phyloP scores from a whole-genome alignment of 2,329 filamentous ascomycete genomes.

The Aureobasidium sp. region DNA sequence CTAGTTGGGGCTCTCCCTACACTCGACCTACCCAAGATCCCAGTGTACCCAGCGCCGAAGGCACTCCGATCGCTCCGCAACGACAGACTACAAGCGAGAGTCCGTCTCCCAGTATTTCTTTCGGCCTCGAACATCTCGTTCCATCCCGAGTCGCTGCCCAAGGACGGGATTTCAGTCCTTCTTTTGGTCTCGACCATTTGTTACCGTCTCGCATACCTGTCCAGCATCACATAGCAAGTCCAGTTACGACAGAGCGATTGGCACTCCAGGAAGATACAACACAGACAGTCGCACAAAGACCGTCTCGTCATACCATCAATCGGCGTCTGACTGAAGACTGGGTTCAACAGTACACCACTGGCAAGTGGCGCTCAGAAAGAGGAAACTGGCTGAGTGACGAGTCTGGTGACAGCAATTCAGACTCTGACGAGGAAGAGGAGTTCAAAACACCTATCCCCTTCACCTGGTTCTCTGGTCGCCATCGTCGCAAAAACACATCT shows the following conservation, averaged over 20 bases:
- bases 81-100: conserved; percentile 18
- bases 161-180: conserved; percentile 12
- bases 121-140: conserved; percentile 28
- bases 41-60: conserved; percentile 10
- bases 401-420: conserved; percentile 51
- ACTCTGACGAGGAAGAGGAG: conserved; percentile 16
- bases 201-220: conserved; percentile 22
- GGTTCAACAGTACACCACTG: conserved; percentile 62
- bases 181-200: conserved; percentile 28
- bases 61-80: conserved; percentile 13
- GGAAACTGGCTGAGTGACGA: conserved; percentile 80
- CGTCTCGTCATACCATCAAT: conserved; percentile 29
- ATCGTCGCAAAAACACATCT: conserved; percentile 9
- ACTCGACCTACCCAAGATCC: conserved; percentile 43
- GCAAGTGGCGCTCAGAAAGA: conserved; percentile 60
- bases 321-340: conserved; percentile 66
- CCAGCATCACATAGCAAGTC: conserved; percentile 9
- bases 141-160: conserved; percentile 21
- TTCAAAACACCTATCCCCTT: conserved; percentile 16
- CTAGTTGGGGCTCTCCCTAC: conserved; percentile 90
- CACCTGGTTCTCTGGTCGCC: conserved; percentile 14
- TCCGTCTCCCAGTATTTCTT: conserved; percentile 23
- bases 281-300: not conserved
- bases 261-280: not conserved
- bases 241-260: conserved; percentile 10